phyloP scores from a whole-genome alignment of 306 rosid species.

The Urtica urens region DNA sequence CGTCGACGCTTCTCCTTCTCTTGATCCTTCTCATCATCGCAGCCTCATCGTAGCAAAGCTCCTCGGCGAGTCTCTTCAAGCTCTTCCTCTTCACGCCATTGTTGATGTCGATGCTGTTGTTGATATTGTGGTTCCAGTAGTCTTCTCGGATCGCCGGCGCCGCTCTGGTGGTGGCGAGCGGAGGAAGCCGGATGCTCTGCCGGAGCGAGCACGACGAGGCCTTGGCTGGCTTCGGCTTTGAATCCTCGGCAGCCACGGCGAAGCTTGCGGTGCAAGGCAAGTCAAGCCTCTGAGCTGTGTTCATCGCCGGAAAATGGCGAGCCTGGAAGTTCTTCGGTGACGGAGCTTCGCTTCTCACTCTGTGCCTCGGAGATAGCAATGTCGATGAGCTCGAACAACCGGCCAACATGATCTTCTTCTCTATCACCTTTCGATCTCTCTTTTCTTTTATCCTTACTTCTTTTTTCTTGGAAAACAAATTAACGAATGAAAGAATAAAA shows the following conservation, averaged over 20 bases:
- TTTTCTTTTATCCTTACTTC: constrained; percentile 13
- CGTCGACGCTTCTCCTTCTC: no score
- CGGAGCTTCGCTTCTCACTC: constrained; percentile 88
- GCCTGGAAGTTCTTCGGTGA: constrained; percentile 78
- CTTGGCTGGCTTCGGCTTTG: constrained; percentile 47
- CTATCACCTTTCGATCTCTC: constrained; percentile 33
- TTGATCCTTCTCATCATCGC: constrained; percentile 63
- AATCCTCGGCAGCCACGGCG: constrained; percentile 35
- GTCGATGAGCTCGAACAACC: constrained; percentile 99
- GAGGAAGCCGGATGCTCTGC: constrained; percentile 79
- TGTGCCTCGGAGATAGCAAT: constrained; percentile 96
- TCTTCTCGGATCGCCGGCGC: constrained; percentile 35
- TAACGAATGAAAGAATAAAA: no score
- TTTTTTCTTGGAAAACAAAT: constrained; percentile 12
- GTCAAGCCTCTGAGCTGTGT: constrained; percentile 93
- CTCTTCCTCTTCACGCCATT: constrained; percentile 28
- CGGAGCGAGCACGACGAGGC: constrained; percentile 46
- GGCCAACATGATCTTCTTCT: constrained; percentile 88
- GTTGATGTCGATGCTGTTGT: background rate
- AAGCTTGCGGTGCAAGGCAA: constrained; percentile 56
- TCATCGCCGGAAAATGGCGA: constrained; percentile 93
- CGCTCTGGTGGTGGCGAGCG: constrained; percentile 31
- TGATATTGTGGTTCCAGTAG: constrained; percentile 26
- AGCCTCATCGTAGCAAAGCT: constrained; percentile 31
- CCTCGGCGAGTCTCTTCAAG: constrained; percentile 74